Conservation (phyloP, 805 yeast genomes). For the Saturnispora serradocipensis region DNA sequence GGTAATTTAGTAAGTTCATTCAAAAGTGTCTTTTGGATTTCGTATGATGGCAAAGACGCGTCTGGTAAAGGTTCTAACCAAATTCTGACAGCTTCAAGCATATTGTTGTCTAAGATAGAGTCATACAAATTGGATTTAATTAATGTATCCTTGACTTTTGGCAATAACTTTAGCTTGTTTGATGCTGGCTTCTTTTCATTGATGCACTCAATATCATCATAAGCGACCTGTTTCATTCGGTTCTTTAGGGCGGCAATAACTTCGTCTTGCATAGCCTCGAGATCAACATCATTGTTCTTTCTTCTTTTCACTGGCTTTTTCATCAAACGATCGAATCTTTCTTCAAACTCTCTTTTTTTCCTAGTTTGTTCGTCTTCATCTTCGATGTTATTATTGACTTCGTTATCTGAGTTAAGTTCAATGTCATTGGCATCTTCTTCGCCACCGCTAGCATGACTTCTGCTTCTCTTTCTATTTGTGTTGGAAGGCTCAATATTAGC, state of each 20-base stretch:
- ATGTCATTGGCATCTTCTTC: neutral
- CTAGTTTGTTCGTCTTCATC: conserved; percentile 30
- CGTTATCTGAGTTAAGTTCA: conserved; percentile 3
- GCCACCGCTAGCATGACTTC: neutral
- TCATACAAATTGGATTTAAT: conserved; percentile 82
- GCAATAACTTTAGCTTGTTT: conserved; percentile 68
- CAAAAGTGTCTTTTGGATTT: conserved; percentile 83
- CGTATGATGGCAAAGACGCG: conserved; percentile 95
- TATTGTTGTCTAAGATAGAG: conserved; percentile 85
- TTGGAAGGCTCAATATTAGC: neutral
- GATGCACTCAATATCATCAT: conserved; percentile 51
- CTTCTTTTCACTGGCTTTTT: conserved; percentile 47
- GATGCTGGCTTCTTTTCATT: conserved; percentile 61
- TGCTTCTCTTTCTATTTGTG: neutral
- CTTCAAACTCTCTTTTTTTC: conserved; percentile 72
- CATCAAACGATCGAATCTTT: conserved; percentile 66
- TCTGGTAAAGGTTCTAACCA: conserved; percentile 99
- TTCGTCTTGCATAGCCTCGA: conserved; percentile 94
- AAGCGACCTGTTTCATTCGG: conserved; percentile 84
- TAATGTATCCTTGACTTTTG: conserved; percentile 66
- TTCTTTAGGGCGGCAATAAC: conserved; percentile 71
- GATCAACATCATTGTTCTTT: conserved; percentile 80
- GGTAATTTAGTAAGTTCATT: conserved; percentile 69
- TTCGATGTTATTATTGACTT: conserved; percentile 8
- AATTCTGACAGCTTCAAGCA: conserved; percentile 84